Evolutionary conservation across 2,329 filamentous ascomycete species (phyloP).

Genomic region (Teratosphaeria gauchensis): DNA sequence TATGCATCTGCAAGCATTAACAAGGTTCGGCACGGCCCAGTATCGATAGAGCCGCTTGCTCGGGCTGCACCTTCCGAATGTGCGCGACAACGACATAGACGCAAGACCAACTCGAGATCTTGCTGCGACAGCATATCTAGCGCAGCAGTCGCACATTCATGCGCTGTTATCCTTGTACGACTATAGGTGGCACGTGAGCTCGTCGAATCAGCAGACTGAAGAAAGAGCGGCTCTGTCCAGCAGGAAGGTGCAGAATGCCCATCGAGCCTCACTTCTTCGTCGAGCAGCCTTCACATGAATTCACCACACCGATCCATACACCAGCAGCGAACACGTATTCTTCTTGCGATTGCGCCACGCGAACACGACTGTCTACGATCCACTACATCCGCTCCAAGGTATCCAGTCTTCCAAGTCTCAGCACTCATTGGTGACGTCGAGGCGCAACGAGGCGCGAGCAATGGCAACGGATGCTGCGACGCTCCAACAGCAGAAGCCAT

Average conservation of each 20-base stretch:
- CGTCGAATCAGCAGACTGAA: not conserved
- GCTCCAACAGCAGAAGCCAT: not conserved
- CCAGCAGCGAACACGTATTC: not conserved
- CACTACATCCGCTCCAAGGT: not conserved
- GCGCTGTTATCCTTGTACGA: not conserved
- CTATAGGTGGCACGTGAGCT: not conserved
- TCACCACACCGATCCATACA: not conserved
- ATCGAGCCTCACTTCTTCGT: conserved; percentile 3
- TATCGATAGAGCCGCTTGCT: not conserved
- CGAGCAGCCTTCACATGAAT: not conserved
- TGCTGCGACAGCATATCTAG: not conserved
- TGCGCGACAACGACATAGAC: not conserved
- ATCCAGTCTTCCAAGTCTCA: not conserved
- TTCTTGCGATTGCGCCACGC: not conserved
- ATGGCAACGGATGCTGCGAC: not conserved
- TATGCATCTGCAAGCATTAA: not conserved
- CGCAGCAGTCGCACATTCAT: not conserved
- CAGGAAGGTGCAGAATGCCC: not conserved
- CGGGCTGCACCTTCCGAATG: not conserved
- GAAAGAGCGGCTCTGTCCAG: not conserved
- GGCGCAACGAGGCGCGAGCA: not conserved
- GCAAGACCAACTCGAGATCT: not conserved
- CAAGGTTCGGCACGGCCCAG: not conserved
- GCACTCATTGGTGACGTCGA: not conserved
- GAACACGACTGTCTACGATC: not conserved